Base-by-base conservation (phyloP, 106 monocot genomes). In the Phalaenopsis equestris region DNA sequence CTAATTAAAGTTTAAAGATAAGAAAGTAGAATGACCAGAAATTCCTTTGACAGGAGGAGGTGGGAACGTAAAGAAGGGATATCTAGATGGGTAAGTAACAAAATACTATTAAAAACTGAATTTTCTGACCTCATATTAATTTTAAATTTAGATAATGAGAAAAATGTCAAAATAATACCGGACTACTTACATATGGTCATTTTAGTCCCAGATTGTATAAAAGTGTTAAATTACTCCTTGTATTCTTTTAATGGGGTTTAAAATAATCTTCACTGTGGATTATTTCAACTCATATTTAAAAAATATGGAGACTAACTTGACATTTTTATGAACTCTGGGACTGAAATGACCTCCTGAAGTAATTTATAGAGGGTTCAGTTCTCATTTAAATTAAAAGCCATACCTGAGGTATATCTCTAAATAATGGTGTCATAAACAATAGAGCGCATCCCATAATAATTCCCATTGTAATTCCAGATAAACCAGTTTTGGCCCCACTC, bases 371-470 rank as follows among this genome's bases (percentile, higher is more conserved):
- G 21, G n/a, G 18, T 61, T 61, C 61, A 61, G 61, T 61, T 61
- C n/a, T n/a, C 61, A 61, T n/a, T 61, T 61, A 61, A n/a, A 8
- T 30, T 76, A 76, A 48, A 49, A 67, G 55, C 16, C 42, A 46
- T 73, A 93, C 99, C 95, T 99, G 99, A 83, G 99, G 99, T 83
- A 99, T 95, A 75, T 95, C 95, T 64, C 79, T 79, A 86, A 99
- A 99, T 58, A 99, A 79, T 79, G 94, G 95, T 43, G 99, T 99
- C 83, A 99, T 78, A 88, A 99, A 99, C 58, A 91, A 74, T 81
- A 99, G 99, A 81, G 99, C 90, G 86, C 90, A 91, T 73, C 78
- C 77, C 91, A 99, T 99, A 75, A 94, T 93, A 73, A 95, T 73
- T 82, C 99, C 99, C 87, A 91, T 95, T 67, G 42, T 87, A 42